These are phyloP conservation scores for Telopea speciosissima DNA, from an alignment of 177 flowering plant species.

Conservation along the genomic window DNA sequence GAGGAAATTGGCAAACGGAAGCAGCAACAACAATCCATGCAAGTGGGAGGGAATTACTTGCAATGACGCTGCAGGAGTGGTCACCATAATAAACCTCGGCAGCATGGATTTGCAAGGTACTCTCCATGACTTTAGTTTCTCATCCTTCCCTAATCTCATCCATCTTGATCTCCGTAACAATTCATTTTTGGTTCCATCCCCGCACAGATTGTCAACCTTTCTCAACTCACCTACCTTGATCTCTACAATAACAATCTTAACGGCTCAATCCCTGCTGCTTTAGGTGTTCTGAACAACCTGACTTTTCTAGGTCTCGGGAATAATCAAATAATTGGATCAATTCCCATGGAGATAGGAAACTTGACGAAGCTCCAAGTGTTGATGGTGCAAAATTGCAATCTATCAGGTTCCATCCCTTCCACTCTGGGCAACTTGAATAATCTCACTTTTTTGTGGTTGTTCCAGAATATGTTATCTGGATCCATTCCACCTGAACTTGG, in stretches of 20 bases:
- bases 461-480: no score
- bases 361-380: no score
- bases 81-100: conserved; percentile 13
- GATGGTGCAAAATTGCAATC: no score
- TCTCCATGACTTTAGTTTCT: conserved; percentile 18
- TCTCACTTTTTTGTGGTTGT: no score
- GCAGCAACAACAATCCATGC: not conserved
- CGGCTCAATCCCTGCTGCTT: conserved; percentile 3
- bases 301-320: not conserved
- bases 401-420: no score
- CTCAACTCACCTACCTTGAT: conserved; percentile 18
- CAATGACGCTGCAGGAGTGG: conserved; percentile 4
- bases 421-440: no score
- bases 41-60: conserved; percentile 28
- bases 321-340: conserved; percentile 2
- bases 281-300: not conserved
- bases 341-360: not conserved
- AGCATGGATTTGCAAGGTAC: no score
- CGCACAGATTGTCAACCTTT: conserved; percentile 6
- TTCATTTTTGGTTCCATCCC: conserved; percentile 22
- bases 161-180: conserved; percentile 16
- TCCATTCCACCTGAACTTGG: no score
- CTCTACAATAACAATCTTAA: conserved; percentile 5
- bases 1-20: no score
- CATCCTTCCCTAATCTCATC: conserved; percentile 17